Percentiles rank a stretch among this genome's conserved stretches.
These are phyloP conservation scores for Geosmithia flava DNA, from an alignment of 2,329 filamentous ascomycete genomes.

Conservation along the genomic window DNA sequence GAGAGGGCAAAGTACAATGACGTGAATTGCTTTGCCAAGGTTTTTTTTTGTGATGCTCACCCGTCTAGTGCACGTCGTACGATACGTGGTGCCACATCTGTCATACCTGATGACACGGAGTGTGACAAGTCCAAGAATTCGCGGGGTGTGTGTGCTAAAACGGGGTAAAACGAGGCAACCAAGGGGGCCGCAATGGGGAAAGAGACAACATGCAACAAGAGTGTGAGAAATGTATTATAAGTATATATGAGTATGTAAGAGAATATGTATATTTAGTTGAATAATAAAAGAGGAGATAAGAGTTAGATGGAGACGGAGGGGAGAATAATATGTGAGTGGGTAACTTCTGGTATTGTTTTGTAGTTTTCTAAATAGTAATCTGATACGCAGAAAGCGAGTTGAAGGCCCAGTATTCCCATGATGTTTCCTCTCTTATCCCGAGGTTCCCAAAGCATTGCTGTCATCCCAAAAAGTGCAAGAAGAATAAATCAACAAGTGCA, in stretches of 20 bases:
- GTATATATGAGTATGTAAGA: neutral
- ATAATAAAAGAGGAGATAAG: neutral
- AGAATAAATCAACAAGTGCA: neutral
- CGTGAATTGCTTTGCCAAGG: no score
- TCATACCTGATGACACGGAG: neutral
- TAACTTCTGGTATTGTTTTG: constrained; percentile 52
- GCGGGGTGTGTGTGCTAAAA: no score
- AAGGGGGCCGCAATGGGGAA: no score
- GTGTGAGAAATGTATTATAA: no score
- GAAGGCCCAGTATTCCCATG: constrained; percentile 22
- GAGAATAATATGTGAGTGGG: constrained; percentile 35
- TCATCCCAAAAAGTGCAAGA: neutral
- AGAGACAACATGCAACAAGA: no score
- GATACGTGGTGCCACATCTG: neutral
- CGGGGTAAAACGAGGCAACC: no score
- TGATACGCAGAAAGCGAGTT: constrained; percentile 57
- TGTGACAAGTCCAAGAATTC: no score
- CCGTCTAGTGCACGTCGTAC: neutral
- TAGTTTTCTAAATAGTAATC: constrained; percentile 26
- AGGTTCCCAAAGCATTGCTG: neutral
- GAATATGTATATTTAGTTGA: neutral
- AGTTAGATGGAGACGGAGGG: constrained; percentile 1
- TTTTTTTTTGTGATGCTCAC: neutral
- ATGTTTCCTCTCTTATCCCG: neutral
- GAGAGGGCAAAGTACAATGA: no score